Base-by-base conservation (phyloP, 2,329 filamentous ascomycete species). In the Nemania bipapillata region DNA sequence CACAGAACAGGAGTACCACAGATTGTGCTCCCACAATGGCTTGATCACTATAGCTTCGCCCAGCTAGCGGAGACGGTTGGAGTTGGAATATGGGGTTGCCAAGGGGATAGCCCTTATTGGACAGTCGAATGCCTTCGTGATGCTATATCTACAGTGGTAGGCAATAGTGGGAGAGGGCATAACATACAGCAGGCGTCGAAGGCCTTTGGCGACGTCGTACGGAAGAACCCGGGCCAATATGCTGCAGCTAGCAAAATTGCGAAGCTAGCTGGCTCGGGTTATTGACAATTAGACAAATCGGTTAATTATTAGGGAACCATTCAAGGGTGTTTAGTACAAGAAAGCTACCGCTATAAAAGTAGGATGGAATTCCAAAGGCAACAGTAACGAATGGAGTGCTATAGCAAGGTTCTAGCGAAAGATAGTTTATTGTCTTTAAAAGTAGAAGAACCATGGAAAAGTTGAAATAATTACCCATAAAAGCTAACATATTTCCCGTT, bases 31-130 rank as follows among this genome's bases (percentile, higher is more conserved):
- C 73, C 72, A 2, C 67, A 71, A 45, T 74, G 73, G 73, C 24
- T 70, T 1, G 73, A 73, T 28, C 65, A 61, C 11, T 74, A 72
- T 20, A 70, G 60, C 24, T 70, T 70, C 22, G 69, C 73, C 6
- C 71, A 70, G 42, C 24, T 70, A 11, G 63, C 64, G 4, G 50
- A 70, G 15, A 35, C 63, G 24, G 42, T 66, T 9, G 69, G 69
- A 2, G 60, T 74, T 9, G 72, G 72, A 3, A 58, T 72, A 17
- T 74, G 71, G 68, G 72, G 68, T 2, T 73, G 71, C 24, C 66
- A 40, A 3, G 65, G 72, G 4, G 68, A 66, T 1, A 72, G 68
- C 37, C 72, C 72, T 7, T 37, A 66, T 52, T 74, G 70, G 69
- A 69, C 56, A 12, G 24, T 54, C 6, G 37, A 62, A 8, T 71